Percentiles rank a stretch among this genome's conserved stretches.
These are phyloP conservation scores for Chaetomium cochliodes DNA, from an alignment of 495 filamentous ascomycete species.

Conservation along the genomic window DNA sequence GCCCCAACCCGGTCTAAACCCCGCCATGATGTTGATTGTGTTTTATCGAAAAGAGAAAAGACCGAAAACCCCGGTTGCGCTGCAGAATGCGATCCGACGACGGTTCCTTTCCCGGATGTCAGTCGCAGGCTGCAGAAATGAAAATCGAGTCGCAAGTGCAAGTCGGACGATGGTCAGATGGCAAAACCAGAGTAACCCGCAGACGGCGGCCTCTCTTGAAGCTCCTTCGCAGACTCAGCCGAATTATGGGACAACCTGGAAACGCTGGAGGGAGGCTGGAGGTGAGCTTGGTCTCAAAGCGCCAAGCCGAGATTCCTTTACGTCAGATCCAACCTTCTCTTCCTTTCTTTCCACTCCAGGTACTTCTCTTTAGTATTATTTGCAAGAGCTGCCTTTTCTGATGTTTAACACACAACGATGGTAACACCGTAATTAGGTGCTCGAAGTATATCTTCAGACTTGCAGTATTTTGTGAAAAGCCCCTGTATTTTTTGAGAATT, in stretches of 20 bases:
- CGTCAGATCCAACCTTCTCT: constrained; percentile 2
- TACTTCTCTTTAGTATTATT: too few relatives aligned
- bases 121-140: not conserved
- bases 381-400: too few relatives aligned
- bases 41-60: too few relatives aligned
- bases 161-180: not conserved
- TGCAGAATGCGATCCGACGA: constrained; percentile 1
- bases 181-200: not conserved
- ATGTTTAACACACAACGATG: too few relatives aligned
- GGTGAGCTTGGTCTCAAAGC: not conserved
- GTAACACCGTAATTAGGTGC: too few relatives aligned
- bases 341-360: too few relatives aligned
- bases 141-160: not conserved
- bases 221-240: too few relatives aligned
- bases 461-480: not conserved
- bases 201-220: not conserved
- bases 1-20: constrained; percentile 41
- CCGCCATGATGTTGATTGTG: constrained; percentile 36
- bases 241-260: not conserved
- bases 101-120: not conserved
- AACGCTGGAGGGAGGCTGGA: not conserved
- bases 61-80: not conserved
- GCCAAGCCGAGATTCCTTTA: constrained; percentile 11
- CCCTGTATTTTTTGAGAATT: not conserved
- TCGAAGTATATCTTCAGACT: too few relatives aligned